Base-by-base conservation (phyloP, 1,139 yeast genomes). In the Yamadazyma sp. region DNA sequence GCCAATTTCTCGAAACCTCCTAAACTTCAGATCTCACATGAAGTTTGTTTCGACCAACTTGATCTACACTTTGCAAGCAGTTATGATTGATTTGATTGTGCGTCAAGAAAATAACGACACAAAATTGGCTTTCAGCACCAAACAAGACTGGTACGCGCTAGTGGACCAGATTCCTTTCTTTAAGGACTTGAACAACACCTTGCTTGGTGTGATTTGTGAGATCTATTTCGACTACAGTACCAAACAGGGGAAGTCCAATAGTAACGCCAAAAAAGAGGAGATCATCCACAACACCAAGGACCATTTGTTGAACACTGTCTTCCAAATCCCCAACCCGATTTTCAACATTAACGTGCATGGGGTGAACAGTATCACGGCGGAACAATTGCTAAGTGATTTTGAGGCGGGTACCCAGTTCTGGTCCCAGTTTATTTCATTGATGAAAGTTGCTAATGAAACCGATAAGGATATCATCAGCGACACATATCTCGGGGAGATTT, bases 11-110 rank as follows among this genome's bases (percentile, higher is more conserved):
- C 73, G 84, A 45, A 72, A 75, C 39, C 66, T 86, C 27, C 64
- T 84, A 40, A 71, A 77, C 32, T 86, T 84, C 56, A 76, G 92
- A 55, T 83, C 89, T 12, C 81, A 82, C 43, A 59, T 83, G 37
- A 73, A 79, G 42, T 76, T 77, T 38, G 62, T 85, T 36, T 71
- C 73, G 27, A 62, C 61, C 15, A 72, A 73, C 36, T 59, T 81
- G 33, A 74, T 79, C 42, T 81, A 81, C 48, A 62, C 82, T 11
- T 58, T 81, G 31, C 87, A 82, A 51, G 56, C 73, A 72, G 38
- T 75, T 65, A 44, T 59, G 71, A 47, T 75, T 70, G 58, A 79
- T 80, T 36, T 71, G 73, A 41, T 73, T 73, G 58, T 70, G 69
- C 50, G 79, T 69, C 61, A 79, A 70, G 58, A 87, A 70, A 59